Evolutionary conservation across 2,329 filamentous ascomycete genomes (phyloP), one percentile per base, ranked within the genome.

Genomic region (Phoma sp.): DNA sequence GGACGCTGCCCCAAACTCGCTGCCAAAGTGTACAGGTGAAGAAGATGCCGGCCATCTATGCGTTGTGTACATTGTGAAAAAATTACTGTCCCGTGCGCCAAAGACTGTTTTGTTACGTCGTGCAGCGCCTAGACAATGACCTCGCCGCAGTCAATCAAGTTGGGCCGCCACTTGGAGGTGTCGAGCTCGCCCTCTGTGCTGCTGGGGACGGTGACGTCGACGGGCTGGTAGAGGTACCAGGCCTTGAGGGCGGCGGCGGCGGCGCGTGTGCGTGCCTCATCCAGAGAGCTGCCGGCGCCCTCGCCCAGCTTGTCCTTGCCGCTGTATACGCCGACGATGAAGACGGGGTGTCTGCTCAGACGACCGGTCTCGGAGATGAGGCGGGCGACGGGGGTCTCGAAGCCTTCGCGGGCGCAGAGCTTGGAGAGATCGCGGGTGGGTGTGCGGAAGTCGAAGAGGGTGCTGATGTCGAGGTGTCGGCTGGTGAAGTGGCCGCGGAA

Each of bases 151-250:
- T 86, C 84, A 50, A 86, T 75, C 72, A 83, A 77, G 55, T 83
- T 80, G n/a, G 83, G 80, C 67, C 77, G 80, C 80, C 83, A 86
- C 24, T 69, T 69, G 54, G 68, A 76, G 25, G 67, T 65, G 43
- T 73, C 70, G 21, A 69, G 64, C 39, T 68, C 66, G 9, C 72
- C 69, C 33, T 72, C 75, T 60, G 72, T 79, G 58, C 81, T 81
- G 62, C 80, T 84, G 24, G 84, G 83, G 49, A 84, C 70, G 29
- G 78, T 77, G 6, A 80, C 75, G 22, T 81, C 74, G 31, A 84
- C 71, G 1, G 95, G 94, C 74, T 88, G 93, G 80, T 99, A 99
- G 48, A 99, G 81, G 77, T 99, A 99, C 95, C 95, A 99, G 6
- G 88, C 84, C 82, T 96, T 96, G 71, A 99, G 81, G 17, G 92